phyloP scores from a whole-genome alignment of 2,329 filamentous ascomycete genomes.

The Clonostachys rhizophaga region DNA sequence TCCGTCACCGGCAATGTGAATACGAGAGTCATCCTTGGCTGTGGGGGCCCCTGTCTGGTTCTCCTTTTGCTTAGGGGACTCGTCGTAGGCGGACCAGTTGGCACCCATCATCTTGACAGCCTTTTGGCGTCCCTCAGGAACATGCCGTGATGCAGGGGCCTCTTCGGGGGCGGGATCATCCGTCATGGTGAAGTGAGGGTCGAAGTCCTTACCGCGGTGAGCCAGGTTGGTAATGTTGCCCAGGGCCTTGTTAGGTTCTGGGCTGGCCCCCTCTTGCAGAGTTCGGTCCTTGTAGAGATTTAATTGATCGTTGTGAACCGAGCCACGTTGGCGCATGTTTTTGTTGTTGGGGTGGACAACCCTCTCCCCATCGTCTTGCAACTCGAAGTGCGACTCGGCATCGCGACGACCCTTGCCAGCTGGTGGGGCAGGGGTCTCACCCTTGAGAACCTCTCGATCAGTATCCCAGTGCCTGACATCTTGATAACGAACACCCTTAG shows the following conservation, averaged over 20 bases:
- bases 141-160: slow-evolving; percentile 30
- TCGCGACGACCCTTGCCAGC: slow-evolving; percentile 70
- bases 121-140: slow-evolving; percentile 60
- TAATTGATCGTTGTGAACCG: slow-evolving; percentile 62
- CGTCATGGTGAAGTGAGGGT: slow-evolving; percentile 70
- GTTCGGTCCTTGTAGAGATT: slow-evolving; percentile 74
- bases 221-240: slow-evolving; percentile 69
- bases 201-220: slow-evolving; percentile 72
- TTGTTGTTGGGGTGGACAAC: slow-evolving; percentile 33
- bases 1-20: slow-evolving; percentile 54
- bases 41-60: not conserved
- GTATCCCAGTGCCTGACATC: slow-evolving; percentile 78
- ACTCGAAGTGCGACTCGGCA: slow-evolving; percentile 77
- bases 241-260: slow-evolving; percentile 40
- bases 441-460: slow-evolving; percentile 48
- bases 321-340: slow-evolving; percentile 41
- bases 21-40: slow-evolving; percentile 6
- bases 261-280: slow-evolving; percentile 43
- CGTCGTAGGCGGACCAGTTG: slow-evolving; percentile 52
- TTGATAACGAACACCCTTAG: slow-evolving; percentile 57
- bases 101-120: slow-evolving; percentile 70
- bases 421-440: slow-evolving; percentile 53
- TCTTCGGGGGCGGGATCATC: slow-evolving; percentile 56
- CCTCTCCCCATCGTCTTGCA: slow-evolving; percentile 69
- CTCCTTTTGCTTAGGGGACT: slow-evolving; percentile 41